Percentiles rank a stretch among this genome's conserved stretches.
phyloP scores from a whole-genome alignment of 73 alveolate genomes.

The Stentor coeruleus region DNA sequence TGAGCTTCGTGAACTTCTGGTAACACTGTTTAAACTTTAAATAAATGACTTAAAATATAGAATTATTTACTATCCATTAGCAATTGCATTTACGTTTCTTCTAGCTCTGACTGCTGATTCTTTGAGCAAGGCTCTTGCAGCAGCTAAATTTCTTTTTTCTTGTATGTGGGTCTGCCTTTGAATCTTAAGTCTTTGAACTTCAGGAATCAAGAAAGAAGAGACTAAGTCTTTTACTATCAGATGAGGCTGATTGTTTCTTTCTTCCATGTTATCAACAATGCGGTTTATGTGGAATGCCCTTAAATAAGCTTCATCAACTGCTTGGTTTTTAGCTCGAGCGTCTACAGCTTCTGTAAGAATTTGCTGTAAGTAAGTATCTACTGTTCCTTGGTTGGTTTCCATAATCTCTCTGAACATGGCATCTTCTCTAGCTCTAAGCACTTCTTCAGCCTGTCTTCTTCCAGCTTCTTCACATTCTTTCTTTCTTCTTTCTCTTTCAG shows the following conservation, averaged over 20 bases:
- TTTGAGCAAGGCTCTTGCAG: slow-evolving; percentile 90
- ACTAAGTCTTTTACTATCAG: slow-evolving; percentile 90
- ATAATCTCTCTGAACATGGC: slow-evolving; percentile 85
- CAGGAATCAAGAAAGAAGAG: slow-evolving; percentile 93
- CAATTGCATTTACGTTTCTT: neutral
- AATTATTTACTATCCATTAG: too few species aligned
- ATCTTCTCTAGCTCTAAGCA: slow-evolving; percentile 96
- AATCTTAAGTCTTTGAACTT: slow-evolving; percentile 84
- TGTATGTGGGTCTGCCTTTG: slow-evolving; percentile 84
- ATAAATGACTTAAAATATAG: too few species aligned
- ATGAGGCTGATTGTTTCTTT: slow-evolving; percentile 89
- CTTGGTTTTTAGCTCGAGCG: slow-evolving; percentile 74
- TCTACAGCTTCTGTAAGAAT: slow-evolving; percentile 86
- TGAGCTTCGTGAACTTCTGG: too few species aligned
- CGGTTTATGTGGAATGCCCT: slow-evolving; percentile 86
- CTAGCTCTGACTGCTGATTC: slow-evolving; percentile 24
- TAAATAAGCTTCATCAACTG: slow-evolving; percentile 86
- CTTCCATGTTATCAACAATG: slow-evolving; percentile 88
- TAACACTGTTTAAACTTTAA: too few species aligned
- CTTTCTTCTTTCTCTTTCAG: slow-evolving; percentile 96
- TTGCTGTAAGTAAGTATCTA: slow-evolving; percentile 89
- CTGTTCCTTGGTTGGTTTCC: slow-evolving; percentile 93
- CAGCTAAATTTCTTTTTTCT: slow-evolving; percentile 95
- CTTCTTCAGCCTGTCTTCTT: slow-evolving; percentile 95
- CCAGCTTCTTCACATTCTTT: slow-evolving; percentile 99